Evolutionary conservation across 371 early-diverging fungal species (phyloP), one percentile per base, ranked within the genome.

Genomic region (Furculomyces boomerangus): DNA sequence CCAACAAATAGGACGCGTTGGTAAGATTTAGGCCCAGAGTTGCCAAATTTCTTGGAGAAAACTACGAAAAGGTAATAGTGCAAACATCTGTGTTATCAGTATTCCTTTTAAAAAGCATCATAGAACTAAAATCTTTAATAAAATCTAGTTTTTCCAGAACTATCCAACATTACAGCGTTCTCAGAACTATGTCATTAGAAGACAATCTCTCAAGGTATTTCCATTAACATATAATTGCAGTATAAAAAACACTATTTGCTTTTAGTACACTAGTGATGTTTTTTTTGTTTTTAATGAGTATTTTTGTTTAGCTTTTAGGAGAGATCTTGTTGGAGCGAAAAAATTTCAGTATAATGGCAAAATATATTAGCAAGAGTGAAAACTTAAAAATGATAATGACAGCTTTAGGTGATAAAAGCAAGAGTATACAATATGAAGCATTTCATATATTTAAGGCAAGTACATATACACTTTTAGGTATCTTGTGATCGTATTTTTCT

Each of bases 371-470:
- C 57, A 82, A 75, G 58, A 81, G 87, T 54, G 92, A 87, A 30
- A 93, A 97, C 60, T 73, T 97, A 48, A 93, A 94, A 71, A 74
- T 93, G 58, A 89, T 95, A 83, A 97, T 97, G 98, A 93, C 86
- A 57, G 71, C 93, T 50, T 70, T 97, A 55, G 78, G 90, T 54
- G 93, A 96, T 68, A 83, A 78, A 60, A 89, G 90, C 66, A 80
- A 87, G 62, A 96, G 93, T 65, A 97, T 97, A 59, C 98, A 96
- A 68, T 95, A 91, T 63, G 98, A 97, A 73, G 96, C 98, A 0
- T 97, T 97, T 74, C 98, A 97, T 71, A 93, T 96, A 27, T 97
- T 96, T 75, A 97, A 97, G 50, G 50, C 27, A 49, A 27, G 29
- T 18, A 35, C 16, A 35, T 35, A 35, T 16, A 16, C 35, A 35